These are phyloP conservation scores for Pueraria montana DNA, from an alignment of 306 rosid species.

Conservation along the genomic window DNA sequence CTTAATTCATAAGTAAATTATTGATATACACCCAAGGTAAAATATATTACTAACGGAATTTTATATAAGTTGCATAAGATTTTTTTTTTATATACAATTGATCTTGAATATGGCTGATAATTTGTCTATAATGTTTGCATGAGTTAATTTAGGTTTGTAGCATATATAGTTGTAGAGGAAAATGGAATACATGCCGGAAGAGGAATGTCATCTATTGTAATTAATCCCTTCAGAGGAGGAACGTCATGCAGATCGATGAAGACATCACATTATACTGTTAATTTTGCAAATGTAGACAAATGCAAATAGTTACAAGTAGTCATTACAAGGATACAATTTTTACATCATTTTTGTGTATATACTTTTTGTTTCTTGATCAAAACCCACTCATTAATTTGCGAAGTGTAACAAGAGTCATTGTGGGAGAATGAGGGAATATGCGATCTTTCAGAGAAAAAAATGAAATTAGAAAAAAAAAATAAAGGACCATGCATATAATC, in stretches of 20 bases:
- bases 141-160: constrained; percentile 98
- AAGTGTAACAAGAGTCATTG: no score
- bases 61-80: not conserved
- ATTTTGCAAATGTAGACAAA: constrained; percentile 31
- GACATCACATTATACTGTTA: constrained; percentile 84
- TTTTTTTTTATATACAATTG: not conserved
- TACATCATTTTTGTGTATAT: constrained; percentile 10
- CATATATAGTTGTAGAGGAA: constrained; percentile 82
- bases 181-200: constrained; percentile 50
- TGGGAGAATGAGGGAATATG: no score
- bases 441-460: no score
- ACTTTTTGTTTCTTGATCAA: constrained; percentile 34
- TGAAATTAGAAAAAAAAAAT: no score
- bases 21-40: no score
- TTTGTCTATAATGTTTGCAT: constrained; percentile 53
- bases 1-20: no score
- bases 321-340: constrained; percentile 29
- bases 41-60: not conserved
- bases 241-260: constrained; percentile 61
- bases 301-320: constrained; percentile 29
- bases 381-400: no score
- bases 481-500: no score
- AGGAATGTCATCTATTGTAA: constrained; percentile 54
- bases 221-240: constrained; percentile 56
- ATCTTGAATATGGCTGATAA: constrained; percentile 37